A percentile compares a stretch with the other conserved stretches of the same genome.
Conservation (phyloP, 2,329 filamentous ascomycete species). For the Exophiala sideris region DNA sequence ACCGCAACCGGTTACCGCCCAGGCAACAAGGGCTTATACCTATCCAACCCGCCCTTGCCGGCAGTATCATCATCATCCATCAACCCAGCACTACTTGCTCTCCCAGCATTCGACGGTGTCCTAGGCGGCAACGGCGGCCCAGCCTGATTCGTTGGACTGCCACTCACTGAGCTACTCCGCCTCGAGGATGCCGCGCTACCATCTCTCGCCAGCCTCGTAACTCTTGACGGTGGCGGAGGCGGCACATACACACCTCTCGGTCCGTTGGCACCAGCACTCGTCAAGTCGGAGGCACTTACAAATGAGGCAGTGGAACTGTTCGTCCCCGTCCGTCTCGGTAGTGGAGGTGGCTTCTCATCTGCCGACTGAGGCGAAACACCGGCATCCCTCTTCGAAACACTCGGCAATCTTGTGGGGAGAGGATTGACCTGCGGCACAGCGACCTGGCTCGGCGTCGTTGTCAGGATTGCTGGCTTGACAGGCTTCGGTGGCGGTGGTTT, state of each 20-base stretch:
- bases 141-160: not conserved
- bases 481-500: slow-evolving; percentile 58
- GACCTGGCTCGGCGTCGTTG: slow-evolving; percentile 22
- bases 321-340: slow-evolving; percentile 22
- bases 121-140: slow-evolving; percentile 22
- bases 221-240: slow-evolving; percentile 2
- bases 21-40: slow-evolving; percentile 21
- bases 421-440: slow-evolving; percentile 12
- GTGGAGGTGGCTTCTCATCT: slow-evolving; percentile 19
- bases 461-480: slow-evolving; percentile 55
- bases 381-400: slow-evolving; percentile 1
- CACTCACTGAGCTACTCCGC: not conserved
- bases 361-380: not conserved
- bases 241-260: not conserved
- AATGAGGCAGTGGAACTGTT: slow-evolving; percentile 21
- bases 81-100: slow-evolving; percentile 1
- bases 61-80: slow-evolving; percentile 10
- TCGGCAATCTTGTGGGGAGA: slow-evolving; percentile 8
- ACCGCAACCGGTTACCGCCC: not conserved
- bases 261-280: not conserved
- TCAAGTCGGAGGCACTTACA: slow-evolving; percentile 17
- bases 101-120: not conserved
- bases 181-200: not conserved
- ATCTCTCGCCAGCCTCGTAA: not conserved
- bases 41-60: slow-evolving; percentile 9